These are phyloP conservation scores for Alternaria arbusti DNA, from an alignment of 2,329 filamentous ascomycete genomes.

Conservation along the genomic window DNA sequence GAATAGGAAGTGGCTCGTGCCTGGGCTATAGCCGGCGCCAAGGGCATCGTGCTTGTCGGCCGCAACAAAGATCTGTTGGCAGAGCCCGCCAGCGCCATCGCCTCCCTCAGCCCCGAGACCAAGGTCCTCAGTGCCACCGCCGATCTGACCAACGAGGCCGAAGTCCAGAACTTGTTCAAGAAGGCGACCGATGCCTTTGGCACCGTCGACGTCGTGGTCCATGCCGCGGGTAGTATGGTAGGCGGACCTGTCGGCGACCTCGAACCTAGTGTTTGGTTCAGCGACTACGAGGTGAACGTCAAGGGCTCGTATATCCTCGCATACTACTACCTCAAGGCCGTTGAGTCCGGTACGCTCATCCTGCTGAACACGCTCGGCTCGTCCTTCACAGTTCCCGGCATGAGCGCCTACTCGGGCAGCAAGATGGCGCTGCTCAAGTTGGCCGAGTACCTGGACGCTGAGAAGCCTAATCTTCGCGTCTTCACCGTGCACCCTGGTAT, in stretches of 20 bases:
- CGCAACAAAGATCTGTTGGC: constrained; percentile 29
- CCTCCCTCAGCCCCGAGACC: constrained; percentile 19
- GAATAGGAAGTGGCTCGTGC: constrained; percentile 25
- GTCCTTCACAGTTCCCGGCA: constrained; percentile 15
- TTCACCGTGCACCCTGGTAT: constrained; percentile 34
- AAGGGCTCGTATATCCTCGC: constrained; percentile 20
- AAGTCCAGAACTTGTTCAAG: constrained; percentile 21
- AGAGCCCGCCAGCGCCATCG: constrained; percentile 15
- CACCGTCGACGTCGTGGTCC: neutral
- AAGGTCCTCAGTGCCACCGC: constrained; percentile 25
- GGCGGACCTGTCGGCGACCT: constrained; percentile 13
- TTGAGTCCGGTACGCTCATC: constrained; percentile 24
- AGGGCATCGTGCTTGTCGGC: constrained; percentile 30
- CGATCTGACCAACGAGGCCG: constrained; percentile 26
- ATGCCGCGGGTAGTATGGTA: neutral
- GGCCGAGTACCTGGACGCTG: constrained; percentile 28
- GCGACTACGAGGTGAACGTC: constrained; percentile 25
- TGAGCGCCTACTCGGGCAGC: constrained; percentile 24
- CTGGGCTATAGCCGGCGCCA: constrained; percentile 33
- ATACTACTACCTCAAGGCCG: constrained; percentile 14
- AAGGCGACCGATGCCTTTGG: neutral
- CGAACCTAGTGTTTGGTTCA: constrained; percentile 2
- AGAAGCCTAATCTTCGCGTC: neutral
- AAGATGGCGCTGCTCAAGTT: constrained; percentile 30
- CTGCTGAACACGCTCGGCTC: constrained; percentile 8